Evolutionary conservation across 1,284 basidiomycete genomes (phyloP).

Genomic region (Takashimella koratensis): DNA sequence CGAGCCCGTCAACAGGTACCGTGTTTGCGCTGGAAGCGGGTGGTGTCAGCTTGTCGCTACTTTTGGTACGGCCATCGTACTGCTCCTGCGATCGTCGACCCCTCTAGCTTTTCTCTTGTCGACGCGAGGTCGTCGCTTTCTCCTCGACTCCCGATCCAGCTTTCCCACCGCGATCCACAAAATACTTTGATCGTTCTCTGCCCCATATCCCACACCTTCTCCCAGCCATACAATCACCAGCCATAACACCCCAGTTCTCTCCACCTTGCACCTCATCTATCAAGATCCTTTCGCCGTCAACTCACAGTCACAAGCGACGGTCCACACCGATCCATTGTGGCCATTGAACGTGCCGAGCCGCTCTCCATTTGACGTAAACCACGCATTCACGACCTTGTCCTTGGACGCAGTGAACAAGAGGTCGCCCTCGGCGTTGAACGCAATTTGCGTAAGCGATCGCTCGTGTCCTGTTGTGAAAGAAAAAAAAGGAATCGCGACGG

Average conservation of each 20-base stretch:
- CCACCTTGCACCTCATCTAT: neutral
- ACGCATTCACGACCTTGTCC: constrained; percentile 91
- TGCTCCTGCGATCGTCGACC: neutral
- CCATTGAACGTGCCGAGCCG: constrained; percentile 94
- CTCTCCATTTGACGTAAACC: constrained; percentile 99
- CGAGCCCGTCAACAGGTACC: constrained; percentile 78
- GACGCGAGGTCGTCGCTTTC: neutral
- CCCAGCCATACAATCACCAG: no score
- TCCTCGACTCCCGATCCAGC: neutral
- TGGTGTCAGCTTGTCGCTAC: neutral
- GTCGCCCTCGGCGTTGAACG: constrained; percentile 94
- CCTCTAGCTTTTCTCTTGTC: neutral
- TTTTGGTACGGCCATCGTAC: neutral
- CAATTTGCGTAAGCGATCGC: constrained; percentile 95
- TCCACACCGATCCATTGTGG: constrained; percentile 96
- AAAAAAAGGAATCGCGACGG: neutral
- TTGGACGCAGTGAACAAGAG: constrained; percentile 94
- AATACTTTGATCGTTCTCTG: neutral
- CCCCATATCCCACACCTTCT: neutral
- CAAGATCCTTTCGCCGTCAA: constrained; percentile 17
- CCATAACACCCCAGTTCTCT: no score
- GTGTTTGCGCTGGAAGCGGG: constrained; percentile 64
- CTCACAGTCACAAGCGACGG: constrained; percentile 91
- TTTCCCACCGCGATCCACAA: neutral
- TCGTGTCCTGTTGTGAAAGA: constrained; percentile 72